Percentiles rank a stretch among this genome's conserved stretches.
These are phyloP conservation scores for Gossypium longicalyx DNA, from an alignment of 345 rosid species.

Conservation along the genomic window DNA sequence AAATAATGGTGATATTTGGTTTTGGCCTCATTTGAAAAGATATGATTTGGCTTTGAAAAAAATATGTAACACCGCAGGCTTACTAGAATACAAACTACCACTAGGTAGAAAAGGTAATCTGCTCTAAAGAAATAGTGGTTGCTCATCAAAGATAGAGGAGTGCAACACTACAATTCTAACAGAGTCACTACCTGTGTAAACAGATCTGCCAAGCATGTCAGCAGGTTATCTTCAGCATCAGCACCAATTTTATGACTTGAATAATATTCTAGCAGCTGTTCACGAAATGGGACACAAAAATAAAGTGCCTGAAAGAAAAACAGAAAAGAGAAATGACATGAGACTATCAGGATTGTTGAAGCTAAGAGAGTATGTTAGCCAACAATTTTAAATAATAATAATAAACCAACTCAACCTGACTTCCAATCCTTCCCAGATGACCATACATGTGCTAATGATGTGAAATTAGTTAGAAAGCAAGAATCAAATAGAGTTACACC, in stretches of 20 bases:
- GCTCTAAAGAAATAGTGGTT: background rate
- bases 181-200: slow-evolving; percentile 67
- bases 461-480: background rate
- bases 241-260: slow-evolving; percentile 59
- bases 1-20: background rate
- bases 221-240: slow-evolving; percentile 91
- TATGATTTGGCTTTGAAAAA: background rate
- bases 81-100: background rate
- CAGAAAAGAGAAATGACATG: background rate
- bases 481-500: background rate
- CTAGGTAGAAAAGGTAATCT: background rate
- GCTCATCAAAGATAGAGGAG: background rate
- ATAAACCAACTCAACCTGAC: background rate
- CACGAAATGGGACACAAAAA: slow-evolving; percentile 96
- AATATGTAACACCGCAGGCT: background rate
- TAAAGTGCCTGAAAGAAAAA: slow-evolving; percentile 73
- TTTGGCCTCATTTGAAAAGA: background rate
- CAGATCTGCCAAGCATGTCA: slow-evolving; percentile 91
- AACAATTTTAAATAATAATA: background rate
- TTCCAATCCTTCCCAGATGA: background rate
- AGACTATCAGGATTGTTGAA: background rate
- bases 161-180: background rate
- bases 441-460: background rate
- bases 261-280: slow-evolving; percentile 93
- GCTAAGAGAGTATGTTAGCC: background rate